phyloP scores from a whole-genome alignment of 169 alveolate genomes.

The Ichthyophthirius multifiliis region DNA sequence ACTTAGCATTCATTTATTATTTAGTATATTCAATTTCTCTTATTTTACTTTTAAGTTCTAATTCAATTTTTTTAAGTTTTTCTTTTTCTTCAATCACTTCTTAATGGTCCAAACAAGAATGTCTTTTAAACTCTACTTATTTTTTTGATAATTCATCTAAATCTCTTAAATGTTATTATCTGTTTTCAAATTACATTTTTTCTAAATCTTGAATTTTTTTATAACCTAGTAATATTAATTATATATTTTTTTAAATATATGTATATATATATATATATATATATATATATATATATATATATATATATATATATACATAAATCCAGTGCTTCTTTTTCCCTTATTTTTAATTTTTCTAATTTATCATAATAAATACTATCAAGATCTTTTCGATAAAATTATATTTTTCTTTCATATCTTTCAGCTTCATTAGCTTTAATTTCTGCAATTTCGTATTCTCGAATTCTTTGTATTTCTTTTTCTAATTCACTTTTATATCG shows the following conservation, averaged over 20 bases:
- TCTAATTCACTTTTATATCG: background rate
- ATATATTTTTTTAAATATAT: background rate
- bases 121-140: background rate
- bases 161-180: background rate
- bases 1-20: background rate
- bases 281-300: too few species aligned
- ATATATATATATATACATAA: background rate
- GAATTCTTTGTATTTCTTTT: background rate
- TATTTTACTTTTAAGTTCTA: background rate
- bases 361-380: background rate
- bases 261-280: background rate
- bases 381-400: background rate
- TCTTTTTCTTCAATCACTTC: background rate
- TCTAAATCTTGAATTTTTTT: background rate
- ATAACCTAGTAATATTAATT: background rate
- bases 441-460: background rate
- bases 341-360: background rate
- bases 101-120: background rate
- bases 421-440: background rate
- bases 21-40: background rate
- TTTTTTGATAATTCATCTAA: background rate
- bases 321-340: background rate
- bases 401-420: background rate
- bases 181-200: background rate
- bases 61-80: background rate